Evolutionary conservation across 805 yeast genomes (phyloP).

Genomic region (Suhomyces tanzawaensis): DNA sequence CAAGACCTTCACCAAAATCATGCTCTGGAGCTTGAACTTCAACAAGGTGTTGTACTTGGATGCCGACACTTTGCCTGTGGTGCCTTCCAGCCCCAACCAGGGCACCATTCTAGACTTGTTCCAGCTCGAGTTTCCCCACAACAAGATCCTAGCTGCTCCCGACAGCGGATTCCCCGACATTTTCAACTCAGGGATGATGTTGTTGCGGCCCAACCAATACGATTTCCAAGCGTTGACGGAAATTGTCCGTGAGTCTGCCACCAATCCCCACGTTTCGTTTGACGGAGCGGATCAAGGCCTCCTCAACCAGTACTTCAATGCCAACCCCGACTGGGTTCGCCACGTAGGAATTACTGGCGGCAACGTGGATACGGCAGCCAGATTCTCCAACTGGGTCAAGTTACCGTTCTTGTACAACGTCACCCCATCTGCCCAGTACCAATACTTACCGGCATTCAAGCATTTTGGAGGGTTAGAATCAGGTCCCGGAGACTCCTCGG

Average conservation of each 20-base stretch:
- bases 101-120: slow-evolving; percentile 30
- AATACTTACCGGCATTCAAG: slow-evolving; percentile 67
- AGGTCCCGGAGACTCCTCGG: background rate
- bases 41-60: slow-evolving; percentile 60
- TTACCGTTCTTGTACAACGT: slow-evolving; percentile 84
- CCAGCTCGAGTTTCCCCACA: slow-evolving; percentile 19
- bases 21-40: slow-evolving; percentile 50
- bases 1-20: slow-evolving; percentile 54
- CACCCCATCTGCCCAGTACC: slow-evolving; percentile 62
- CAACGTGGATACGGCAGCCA: slow-evolving; percentile 3
- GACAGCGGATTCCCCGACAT: slow-evolving; percentile 93
- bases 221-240: slow-evolving; percentile 42
- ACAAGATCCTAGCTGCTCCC: slow-evolving; percentile 55
- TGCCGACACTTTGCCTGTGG: slow-evolving; percentile 56
- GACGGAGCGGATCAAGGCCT: slow-evolving; percentile 96
- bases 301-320: slow-evolving; percentile 68
- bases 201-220: slow-evolving; percentile 49
- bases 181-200: slow-evolving; percentile 77
- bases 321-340: slow-evolving; percentile 40
- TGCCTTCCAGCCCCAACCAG: slow-evolving; percentile 8
- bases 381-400: slow-evolving; percentile 56
- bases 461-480: slow-evolving; percentile 36
- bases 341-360: slow-evolving; percentile 1
- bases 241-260: slow-evolving; percentile 18
- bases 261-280: slow-evolving; percentile 37